Percentiles rank a stretch among this genome's conserved stretches.
Conservation (phyloP, 1,284 basidiomycete genomes). For the Heterobasidion occidentale region DNA sequence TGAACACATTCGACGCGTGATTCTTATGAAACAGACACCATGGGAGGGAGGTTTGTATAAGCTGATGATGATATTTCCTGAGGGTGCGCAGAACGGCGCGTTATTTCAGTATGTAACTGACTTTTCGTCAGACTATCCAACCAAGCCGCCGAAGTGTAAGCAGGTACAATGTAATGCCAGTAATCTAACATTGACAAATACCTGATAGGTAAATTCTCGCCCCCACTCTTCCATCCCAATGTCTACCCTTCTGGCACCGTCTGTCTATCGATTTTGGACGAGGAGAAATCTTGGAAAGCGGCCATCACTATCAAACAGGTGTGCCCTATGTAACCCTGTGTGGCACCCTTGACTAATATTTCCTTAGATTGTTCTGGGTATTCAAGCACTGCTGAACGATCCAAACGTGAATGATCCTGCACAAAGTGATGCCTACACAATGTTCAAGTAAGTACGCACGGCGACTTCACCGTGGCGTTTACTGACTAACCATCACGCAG, state of each 20-base stretch:
- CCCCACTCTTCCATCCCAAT: slow-evolving; percentile 96
- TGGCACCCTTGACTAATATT: background rate
- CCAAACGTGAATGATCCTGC: slow-evolving; percentile 95
- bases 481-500: slow-evolving; percentile 29
- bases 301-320: slow-evolving; percentile 99
- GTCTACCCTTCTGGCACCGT: slow-evolving; percentile 99
- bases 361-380: slow-evolving; percentile 83
- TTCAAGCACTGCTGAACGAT: slow-evolving; percentile 91
- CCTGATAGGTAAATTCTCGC: slow-evolving; percentile 85
- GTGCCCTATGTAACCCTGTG: slow-evolving; percentile 12
- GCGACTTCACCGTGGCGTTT: background rate
- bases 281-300: slow-evolving; percentile 99
- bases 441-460: slow-evolving; percentile 80
- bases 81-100: slow-evolving; percentile 50
- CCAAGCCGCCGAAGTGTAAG: slow-evolving; percentile 92
- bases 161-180: slow-evolving; percentile 8
- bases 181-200: background rate
- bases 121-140: slow-evolving; percentile 71
- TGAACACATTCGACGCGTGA: slow-evolving; percentile 12
- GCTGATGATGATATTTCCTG: slow-evolving; percentile 89
- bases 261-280: slow-evolving; percentile 95
- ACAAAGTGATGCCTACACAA: slow-evolving; percentile 94
- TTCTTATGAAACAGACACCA: slow-evolving; percentile 59
- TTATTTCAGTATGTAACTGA: slow-evolving; percentile 6
- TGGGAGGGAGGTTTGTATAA: slow-evolving; percentile 98